Conservation (phyloP, 305 asterid genomes). For the Solanum aculeatissimum region DNA sequence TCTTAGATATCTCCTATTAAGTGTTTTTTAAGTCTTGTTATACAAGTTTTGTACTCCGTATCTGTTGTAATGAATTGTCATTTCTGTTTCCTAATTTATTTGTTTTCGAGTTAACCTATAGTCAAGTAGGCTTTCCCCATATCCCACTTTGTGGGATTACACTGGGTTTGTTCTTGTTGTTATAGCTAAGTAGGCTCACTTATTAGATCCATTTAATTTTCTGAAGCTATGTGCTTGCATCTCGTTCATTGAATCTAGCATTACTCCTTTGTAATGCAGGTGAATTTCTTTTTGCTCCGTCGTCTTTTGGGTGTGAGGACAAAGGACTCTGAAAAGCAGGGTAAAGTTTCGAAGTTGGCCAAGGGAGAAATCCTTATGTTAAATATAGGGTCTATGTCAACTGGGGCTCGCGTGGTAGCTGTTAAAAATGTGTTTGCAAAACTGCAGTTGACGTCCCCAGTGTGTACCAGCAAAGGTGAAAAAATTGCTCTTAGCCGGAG, state of each 20-base stretch:
- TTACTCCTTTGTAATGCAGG: slow-evolving; percentile 28
- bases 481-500: slow-evolving; percentile 87
- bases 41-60: not conserved
- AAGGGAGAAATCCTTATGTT: slow-evolving; percentile 94
- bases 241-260: not conserved
- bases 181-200: not conserved
- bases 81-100: not conserved
- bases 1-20: not conserved
- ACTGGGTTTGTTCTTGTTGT: not conserved
- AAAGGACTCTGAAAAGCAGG: slow-evolving; percentile 80
- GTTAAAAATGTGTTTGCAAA: slow-evolving; percentile 84
- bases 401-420: slow-evolving; percentile 92
- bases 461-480: slow-evolving; percentile 92
- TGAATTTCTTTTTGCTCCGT: slow-evolving; percentile 79
- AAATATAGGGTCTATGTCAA: slow-evolving; percentile 96
- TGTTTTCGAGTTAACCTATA: not conserved
- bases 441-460: slow-evolving; percentile 88
- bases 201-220: not conserved
- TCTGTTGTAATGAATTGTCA: not conserved
- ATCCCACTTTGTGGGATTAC: not conserved
- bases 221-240: not conserved
- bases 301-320: slow-evolving; percentile 92
- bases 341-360: slow-evolving; percentile 70
- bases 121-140: not conserved
- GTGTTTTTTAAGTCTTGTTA: not conserved